phyloP scores from a whole-genome alignment of 2,329 filamentous ascomycete species.

The Microcera coccophila region DNA sequence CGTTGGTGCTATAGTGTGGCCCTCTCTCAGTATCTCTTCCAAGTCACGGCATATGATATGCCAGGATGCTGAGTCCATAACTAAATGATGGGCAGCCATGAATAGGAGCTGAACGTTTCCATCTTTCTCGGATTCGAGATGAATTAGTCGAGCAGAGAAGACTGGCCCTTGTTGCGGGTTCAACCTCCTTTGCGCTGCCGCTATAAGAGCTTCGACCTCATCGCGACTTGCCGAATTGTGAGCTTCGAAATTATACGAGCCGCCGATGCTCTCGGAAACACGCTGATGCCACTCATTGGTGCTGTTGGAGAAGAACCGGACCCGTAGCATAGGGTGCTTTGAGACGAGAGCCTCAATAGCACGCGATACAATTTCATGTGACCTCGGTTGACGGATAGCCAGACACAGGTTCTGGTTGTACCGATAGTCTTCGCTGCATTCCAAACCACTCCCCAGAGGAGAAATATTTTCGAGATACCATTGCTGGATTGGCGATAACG shows the following conservation, averaged over 20 bases:
- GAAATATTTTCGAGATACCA: constrained; percentile 30
- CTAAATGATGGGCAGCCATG: constrained; percentile 11
- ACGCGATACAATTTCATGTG: too few species aligned
- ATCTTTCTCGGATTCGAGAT: too few species aligned
- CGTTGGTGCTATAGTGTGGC: too few species aligned
- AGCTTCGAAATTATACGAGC: constrained; percentile 15
- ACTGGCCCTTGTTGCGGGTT: constrained; percentile 14
- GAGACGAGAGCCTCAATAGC: too few species aligned
- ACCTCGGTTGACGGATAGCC: too few species aligned
- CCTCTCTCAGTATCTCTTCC: too few species aligned
- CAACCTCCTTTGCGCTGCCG: background rate
- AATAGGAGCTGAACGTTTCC: constrained; percentile 4
- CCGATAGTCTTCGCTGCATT: too few species aligned
- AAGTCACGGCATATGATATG: constrained; percentile 28
- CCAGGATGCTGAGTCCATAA: constrained; percentile 47
- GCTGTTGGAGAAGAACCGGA: constrained; percentile 3
- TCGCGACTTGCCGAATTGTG: background rate
- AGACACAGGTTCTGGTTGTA: too few species aligned
- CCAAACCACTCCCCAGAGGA: too few species aligned
- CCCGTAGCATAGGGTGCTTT: constrained; percentile 10
- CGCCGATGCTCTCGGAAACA: constrained; percentile 7
- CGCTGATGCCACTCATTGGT: constrained; percentile 1
- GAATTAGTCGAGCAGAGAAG: constrained; percentile 12
- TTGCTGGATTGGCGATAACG: constrained; percentile 38
- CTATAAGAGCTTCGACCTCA: constrained; percentile 1